Conservation (phyloP, 495 filamentous ascomycete species). For the Extremus antarcticus region DNA sequence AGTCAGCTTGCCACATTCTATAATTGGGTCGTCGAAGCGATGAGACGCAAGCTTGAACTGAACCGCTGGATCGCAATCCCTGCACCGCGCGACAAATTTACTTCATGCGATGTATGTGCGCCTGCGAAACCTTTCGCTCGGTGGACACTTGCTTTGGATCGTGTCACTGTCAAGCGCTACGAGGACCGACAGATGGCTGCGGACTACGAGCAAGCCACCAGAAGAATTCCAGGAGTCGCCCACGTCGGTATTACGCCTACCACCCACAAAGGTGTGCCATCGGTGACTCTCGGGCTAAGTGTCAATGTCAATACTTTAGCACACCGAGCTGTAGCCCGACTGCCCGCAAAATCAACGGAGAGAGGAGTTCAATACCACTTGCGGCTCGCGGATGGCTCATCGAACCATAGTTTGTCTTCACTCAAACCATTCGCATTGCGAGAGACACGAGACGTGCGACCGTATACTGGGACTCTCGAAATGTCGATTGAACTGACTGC, state of each 20-base stretch:
- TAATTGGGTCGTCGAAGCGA: background rate
- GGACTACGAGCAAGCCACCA: conserved; percentile 38
- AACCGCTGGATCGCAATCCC: background rate
- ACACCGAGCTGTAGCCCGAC: conserved; percentile 40
- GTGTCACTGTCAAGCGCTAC: conserved; percentile 22
- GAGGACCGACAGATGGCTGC: conserved; percentile 40
- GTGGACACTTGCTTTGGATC: conserved; percentile 28
- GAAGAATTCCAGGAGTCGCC: conserved; percentile 39
- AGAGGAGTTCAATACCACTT: background rate
- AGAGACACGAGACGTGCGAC: background rate
- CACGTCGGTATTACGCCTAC: conserved; percentile 29
- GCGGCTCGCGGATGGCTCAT: conserved; percentile 30
- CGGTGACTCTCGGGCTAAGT: conserved; percentile 35
- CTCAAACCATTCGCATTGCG: background rate
- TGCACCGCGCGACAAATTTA: background rate
- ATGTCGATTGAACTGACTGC: conserved; percentile 35
- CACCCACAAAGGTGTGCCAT: conserved; percentile 1
- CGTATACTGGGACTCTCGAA: conserved; percentile 30
- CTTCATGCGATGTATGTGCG: conserved; percentile 7
- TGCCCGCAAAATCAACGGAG: background rate
- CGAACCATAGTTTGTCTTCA: background rate
- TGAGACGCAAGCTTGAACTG: background rate
- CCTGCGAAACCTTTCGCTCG: conserved; percentile 33
- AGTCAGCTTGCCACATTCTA: background rate
- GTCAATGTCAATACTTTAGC: conserved; percentile 46